Evolutionary conservation across 164 flowering plant genomes (phyloP), one percentile per base, ranked within the genome.

Genomic region (Tetrastigma voinierianum): DNA sequence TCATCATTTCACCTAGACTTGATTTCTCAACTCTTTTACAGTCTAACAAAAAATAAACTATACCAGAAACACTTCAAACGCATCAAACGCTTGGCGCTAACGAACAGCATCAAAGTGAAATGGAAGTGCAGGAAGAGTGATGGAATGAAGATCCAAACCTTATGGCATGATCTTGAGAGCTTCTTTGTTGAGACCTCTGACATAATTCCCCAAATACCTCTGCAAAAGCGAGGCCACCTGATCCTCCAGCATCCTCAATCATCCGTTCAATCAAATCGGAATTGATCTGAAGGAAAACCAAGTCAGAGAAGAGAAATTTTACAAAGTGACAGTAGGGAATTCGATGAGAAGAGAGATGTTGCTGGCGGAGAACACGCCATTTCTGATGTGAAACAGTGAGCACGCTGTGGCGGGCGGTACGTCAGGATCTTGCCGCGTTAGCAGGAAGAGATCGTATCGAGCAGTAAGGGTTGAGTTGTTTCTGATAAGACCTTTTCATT

Each of bases 121-220:
- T 18, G 1, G 45, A 44, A 9, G 17, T 0, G 4, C 15, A 54
- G 47, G 17, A 25, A 9, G 43, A 1, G 24, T 21, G 18, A 54
- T 15, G 11, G 51, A 60, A 43, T 11, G 3, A 45, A 17, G n/a
- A 56, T 0, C 6, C 78, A 15, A 60, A 95, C 99, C 99, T 84
- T 78, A 71, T 98, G 24, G 90, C 98, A 64, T 96, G 85, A 96
- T 96, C 70, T 89, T 96, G 61, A 96, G 94, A 58, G 97, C 99
- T 74, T 96, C 98, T 73, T 88, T 92, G 69, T 68, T 92, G 72
- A 95, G 91, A 1, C 99, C 99, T 58, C 53, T 51, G 20, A 95
- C 97, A 69, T 92, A 95, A 67, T 95, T 87, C 32, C 99, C 99
- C 44, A 95, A 77, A 67, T 90, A 95, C 75, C 79, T 89, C 89